Conservation (phyloP, 106 monocot genomes). For the Alisma plantagoaquatica region DNA sequence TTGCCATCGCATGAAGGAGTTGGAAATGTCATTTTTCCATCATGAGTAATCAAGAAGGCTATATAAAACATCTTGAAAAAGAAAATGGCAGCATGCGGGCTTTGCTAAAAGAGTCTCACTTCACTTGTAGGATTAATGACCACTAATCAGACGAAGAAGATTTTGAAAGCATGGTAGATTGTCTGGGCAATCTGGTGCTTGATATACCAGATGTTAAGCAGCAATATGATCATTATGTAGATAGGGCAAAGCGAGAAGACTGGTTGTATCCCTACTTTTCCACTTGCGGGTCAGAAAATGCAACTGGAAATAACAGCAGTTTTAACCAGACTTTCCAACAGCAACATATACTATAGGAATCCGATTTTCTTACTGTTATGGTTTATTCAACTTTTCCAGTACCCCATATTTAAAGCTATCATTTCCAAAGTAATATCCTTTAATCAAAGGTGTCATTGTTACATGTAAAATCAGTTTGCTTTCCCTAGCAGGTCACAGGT, state of each 20-base stretch:
- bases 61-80: conserved; percentile 54
- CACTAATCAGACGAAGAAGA: conserved; percentile 58
- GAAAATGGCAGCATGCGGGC: conserved; percentile 46
- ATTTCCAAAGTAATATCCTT: too few relatives aligned
- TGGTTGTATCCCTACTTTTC: too few relatives aligned
- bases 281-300: too few relatives aligned
- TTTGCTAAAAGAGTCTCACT: conserved; percentile 34
- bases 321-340: too few relatives aligned
- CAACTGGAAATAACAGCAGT: too few relatives aligned
- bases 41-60: conserved; percentile 83
- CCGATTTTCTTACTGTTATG: too few relatives aligned
- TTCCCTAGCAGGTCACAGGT: too few relatives aligned
- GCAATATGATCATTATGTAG: conserved; percentile 37
- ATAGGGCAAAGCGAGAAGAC: conserved; percentile 35
- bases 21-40: conserved; percentile 84
- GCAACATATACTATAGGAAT: too few relatives aligned
- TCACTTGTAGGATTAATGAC: conserved; percentile 45
- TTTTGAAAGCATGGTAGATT: conserved; percentile 44
- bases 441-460: too few relatives aligned
- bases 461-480: too few relatives aligned
- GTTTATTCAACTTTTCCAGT: too few relatives aligned
- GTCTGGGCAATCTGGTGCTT: conserved; percentile 49
- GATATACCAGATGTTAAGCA: conserved; percentile 50
- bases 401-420: too few relatives aligned
- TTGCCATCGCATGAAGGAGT: conserved; percentile 66